Evolutionary conservation across 192 early-diverging fungal species (phyloP).

Genomic region (Martensiomyces pterosporus): DNA sequence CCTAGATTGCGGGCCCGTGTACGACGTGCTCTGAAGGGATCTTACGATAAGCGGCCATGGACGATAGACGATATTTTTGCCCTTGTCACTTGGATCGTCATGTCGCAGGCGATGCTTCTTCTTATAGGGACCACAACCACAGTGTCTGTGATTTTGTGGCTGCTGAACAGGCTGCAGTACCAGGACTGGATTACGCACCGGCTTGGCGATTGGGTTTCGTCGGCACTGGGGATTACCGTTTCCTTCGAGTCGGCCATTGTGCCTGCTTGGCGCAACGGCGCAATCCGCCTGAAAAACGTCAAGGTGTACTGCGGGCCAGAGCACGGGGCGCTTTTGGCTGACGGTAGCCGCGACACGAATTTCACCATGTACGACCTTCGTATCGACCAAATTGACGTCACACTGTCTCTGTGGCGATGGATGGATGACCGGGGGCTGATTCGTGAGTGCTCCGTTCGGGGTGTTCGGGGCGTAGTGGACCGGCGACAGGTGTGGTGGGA

Average conservation of each 20-base stretch:
- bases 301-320: slow-evolving; percentile 51
- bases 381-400: slow-evolving; percentile 76
- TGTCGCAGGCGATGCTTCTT: slow-evolving; percentile 81
- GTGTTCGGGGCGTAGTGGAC: slow-evolving; percentile 84
- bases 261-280: slow-evolving; percentile 87
- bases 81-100: slow-evolving; percentile 80
- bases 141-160: slow-evolving; percentile 71
- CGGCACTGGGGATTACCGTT: slow-evolving; percentile 75
- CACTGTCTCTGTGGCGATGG: slow-evolving; percentile 83
- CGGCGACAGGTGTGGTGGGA: slow-evolving; percentile 78
- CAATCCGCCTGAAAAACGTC: slow-evolving; percentile 85
- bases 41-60: slow-evolving; percentile 68
- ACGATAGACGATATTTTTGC: slow-evolving; percentile 87
- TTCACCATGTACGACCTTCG: slow-evolving; percentile 86
- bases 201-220: slow-evolving; percentile 76
- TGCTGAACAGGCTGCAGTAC: slow-evolving; percentile 79
- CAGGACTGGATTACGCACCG: slow-evolving; percentile 78
- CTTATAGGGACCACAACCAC: slow-evolving; percentile 87
- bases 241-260: slow-evolving; percentile 88
- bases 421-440: slow-evolving; percentile 83
- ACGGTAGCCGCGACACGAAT: slow-evolving; percentile 59
- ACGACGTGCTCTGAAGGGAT: slow-evolving; percentile 54
- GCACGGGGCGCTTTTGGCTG: slow-evolving; percentile 20
- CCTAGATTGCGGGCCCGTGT: slow-evolving; percentile 59
- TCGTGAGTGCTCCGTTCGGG: slow-evolving; percentile 75